Conservation (phyloP, 495 filamentous ascomycete species). For the Rostrohypoxylon terebratum region DNA sequence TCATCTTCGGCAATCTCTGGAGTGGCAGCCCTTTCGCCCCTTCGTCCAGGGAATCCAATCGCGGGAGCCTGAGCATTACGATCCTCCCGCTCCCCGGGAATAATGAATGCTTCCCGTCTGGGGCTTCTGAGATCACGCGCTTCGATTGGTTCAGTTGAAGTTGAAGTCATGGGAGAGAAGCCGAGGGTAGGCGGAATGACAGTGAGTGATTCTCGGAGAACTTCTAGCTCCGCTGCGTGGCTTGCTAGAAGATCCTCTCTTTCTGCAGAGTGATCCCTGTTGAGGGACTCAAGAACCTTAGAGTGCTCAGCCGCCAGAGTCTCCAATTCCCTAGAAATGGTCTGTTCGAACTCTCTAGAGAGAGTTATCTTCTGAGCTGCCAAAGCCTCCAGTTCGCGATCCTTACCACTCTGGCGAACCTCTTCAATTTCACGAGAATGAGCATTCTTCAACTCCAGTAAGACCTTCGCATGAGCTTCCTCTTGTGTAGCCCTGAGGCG, state of each 20-base stretch:
- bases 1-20: slow-evolving; percentile 69
- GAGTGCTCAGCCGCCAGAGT: slow-evolving; percentile 37
- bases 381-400: neutral
- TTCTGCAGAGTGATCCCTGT: slow-evolving; percentile 32
- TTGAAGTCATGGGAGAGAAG: slow-evolving; percentile 62
- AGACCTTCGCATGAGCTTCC: slow-evolving; percentile 22
- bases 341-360: slow-evolving; percentile 20
- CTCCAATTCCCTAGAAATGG: slow-evolving; percentile 37
- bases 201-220: slow-evolving; percentile 39
- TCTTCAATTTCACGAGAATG: slow-evolving; percentile 35
- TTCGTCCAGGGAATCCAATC: slow-evolving; percentile 57
- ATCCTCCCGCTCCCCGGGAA: slow-evolving; percentile 59
- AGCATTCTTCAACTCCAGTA: slow-evolving; percentile 25
- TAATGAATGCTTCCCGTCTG: slow-evolving; percentile 61
- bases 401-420: slow-evolving; percentile 16
- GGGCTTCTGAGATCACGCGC: slow-evolving; percentile 53
- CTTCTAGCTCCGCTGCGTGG: slow-evolving; percentile 45
- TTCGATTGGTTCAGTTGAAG: slow-evolving; percentile 64
- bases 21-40: slow-evolving; percentile 48
- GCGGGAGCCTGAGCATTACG: slow-evolving; percentile 44
- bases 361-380: slow-evolving; percentile 30
- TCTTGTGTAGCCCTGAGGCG: slow-evolving; percentile 36
- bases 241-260: slow-evolving; percentile 37
- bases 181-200: slow-evolving; percentile 47
- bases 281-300: slow-evolving; percentile 29